These are phyloP conservation scores for Mortierella polycephala DNA, from an alignment of 371 early-diverging fungal genomes.

Conservation along the genomic window DNA sequence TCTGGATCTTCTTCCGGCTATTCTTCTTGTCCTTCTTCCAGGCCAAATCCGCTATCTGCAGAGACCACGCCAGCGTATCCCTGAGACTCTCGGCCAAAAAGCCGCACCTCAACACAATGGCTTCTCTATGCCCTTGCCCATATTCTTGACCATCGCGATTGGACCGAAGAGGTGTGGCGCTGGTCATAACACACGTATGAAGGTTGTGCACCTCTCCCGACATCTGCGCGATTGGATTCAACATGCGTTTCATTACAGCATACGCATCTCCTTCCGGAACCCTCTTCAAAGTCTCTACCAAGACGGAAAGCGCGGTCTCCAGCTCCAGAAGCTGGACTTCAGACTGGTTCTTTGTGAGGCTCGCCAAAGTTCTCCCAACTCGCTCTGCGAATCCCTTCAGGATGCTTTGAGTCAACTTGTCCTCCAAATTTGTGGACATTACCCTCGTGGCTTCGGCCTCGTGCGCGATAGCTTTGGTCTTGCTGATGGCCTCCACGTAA, in stretches of 20 bases:
- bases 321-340: slow-evolving; percentile 9
- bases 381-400: background rate
- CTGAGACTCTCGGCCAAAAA: slow-evolving; percentile 7
- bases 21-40: background rate
- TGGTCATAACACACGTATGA: background rate
- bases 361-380: background rate
- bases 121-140: no score
- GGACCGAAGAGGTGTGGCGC: background rate
- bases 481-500: slow-evolving; percentile 1
- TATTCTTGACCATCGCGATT: no score
- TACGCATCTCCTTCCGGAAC: background rate
- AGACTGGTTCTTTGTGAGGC: background rate
- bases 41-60: background rate
- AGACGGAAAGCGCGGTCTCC: slow-evolving; percentile 2
- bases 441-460: background rate
- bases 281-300: slow-evolving; percentile 10
- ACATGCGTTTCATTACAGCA: slow-evolving; percentile 1
- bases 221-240: background rate
- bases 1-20: background rate
- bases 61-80: slow-evolving; percentile 2
- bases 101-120: background rate
- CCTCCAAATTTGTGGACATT: no score
- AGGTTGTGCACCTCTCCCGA: slow-evolving; percentile 5
- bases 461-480: background rate
- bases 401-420: background rate